Percentiles rank a stretch among this genome's conserved stretches.
phyloP scores from a whole-genome alignment of 306 rosid genomes.

The Fagus crenata region DNA sequence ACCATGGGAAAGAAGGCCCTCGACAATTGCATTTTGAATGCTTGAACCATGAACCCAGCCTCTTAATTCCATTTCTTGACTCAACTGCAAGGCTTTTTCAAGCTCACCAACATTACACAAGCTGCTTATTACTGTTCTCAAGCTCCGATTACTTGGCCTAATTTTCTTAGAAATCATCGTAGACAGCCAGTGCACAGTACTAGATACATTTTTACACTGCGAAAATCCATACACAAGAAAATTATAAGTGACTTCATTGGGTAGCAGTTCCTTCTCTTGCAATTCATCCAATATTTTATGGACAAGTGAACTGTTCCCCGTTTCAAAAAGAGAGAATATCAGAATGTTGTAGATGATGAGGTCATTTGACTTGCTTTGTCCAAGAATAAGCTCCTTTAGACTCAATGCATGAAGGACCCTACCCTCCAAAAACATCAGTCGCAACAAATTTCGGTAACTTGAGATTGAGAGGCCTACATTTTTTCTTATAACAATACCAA shows the following conservation, averaged over 20 bases:
- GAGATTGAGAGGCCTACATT: conserved; percentile 45
- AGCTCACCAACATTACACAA: conserved; percentile 61
- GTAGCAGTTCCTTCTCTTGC: conserved; percentile 52
- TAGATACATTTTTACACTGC: conserved; percentile 51
- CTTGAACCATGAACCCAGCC: conserved; percentile 69
- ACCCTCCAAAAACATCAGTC: conserved; percentile 52
- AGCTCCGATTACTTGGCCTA: conserved; percentile 62
- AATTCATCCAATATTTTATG: conserved; percentile 49
- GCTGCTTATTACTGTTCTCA: conserved; percentile 54
- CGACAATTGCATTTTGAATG: conserved; percentile 57
- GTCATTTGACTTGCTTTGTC: conserved; percentile 40
- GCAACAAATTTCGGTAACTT: conserved; percentile 55
- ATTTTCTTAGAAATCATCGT: conserved; percentile 63
- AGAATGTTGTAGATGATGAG: conserved; percentile 64
- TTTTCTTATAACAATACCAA: conserved; percentile 57
- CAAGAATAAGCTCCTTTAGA: conserved; percentile 61
- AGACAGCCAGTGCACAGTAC: conserved; percentile 50
- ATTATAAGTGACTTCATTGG: conserved; percentile 60
- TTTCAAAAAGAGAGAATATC: conserved; percentile 57
- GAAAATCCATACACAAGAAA: conserved; percentile 73
- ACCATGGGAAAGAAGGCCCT: conserved; percentile 57
- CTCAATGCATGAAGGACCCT: conserved; percentile 44
- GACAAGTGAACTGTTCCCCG: conserved; percentile 49
- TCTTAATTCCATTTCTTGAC: conserved; percentile 66
- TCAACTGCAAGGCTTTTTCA: conserved; percentile 58